phyloP scores from a whole-genome alignment of 139 green algal genomes.

The Diplosphaera chodatii region DNA sequence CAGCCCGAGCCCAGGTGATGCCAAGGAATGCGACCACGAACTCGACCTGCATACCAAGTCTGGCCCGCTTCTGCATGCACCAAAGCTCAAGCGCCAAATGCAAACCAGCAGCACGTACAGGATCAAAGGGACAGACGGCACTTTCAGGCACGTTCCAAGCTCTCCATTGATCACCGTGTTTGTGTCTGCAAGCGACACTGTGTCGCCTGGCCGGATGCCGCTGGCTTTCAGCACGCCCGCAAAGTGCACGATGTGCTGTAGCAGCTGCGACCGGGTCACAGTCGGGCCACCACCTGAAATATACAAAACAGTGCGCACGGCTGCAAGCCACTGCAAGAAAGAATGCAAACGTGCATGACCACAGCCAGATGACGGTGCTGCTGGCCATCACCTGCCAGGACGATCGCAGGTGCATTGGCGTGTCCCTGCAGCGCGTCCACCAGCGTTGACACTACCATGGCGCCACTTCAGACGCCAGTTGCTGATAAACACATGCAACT shows the following conservation, averaged over 20 bases:
- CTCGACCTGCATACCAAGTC: conserved; percentile 52
- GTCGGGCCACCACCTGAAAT: conserved; percentile 15
- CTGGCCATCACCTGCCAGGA: not conserved
- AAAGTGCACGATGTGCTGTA: conserved; percentile 10
- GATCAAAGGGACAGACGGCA: no score
- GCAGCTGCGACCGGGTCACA: conserved; percentile 21
- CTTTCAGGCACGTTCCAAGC: no score
- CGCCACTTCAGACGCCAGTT: not conserved
- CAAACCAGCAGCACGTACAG: no score
- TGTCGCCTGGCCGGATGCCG: conserved; percentile 48
- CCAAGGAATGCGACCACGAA: conserved; percentile 65
- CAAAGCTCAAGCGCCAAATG: no score
- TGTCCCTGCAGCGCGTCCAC: not conserved
- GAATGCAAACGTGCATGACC: no score
- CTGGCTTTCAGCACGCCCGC: conserved; percentile 18
- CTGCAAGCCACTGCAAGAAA: no score
- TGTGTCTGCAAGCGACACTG: conserved; percentile 48
- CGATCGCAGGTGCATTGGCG: not conserved
- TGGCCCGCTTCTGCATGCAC: no score
- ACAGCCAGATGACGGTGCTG: no score
- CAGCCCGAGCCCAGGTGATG: conserved; percentile 40
- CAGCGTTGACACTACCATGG: not conserved
- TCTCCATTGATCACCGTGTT: no score
- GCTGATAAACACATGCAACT: no score
- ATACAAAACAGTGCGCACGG: no score